These are phyloP conservation scores for Fraxinus nigra DNA, from an alignment of 305 asterid genomes.

Conservation along the genomic window DNA sequence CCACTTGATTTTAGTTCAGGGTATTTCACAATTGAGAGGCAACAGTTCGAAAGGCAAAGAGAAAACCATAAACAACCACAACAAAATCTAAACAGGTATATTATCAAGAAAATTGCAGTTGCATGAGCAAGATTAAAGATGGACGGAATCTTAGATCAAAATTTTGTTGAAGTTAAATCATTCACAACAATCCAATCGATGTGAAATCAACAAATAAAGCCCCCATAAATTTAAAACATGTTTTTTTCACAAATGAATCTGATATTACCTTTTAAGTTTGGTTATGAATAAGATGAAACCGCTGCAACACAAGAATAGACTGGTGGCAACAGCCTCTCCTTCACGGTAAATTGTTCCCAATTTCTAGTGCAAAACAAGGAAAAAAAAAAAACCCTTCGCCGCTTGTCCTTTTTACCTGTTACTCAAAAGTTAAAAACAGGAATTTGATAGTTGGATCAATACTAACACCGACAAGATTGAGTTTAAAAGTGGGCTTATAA, in stretches of 20 bases:
- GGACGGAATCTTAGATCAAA: not conserved
- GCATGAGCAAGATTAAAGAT: not conserved
- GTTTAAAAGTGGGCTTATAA: not conserved
- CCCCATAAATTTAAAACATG: not conserved
- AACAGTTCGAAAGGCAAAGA: not conserved
- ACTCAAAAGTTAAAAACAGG: not conserved
- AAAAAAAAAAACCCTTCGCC: not conserved
- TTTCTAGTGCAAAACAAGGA: not conserved
- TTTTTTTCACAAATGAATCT: not conserved
- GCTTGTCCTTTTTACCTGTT: not conserved
- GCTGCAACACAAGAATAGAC: not conserved
- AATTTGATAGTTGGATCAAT: not conserved
- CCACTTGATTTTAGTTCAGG: not conserved
- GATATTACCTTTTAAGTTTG: not conserved
- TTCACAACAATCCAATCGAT: not conserved
- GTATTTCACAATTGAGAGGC: not conserved
- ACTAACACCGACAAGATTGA: not conserved
- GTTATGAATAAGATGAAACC: not conserved
- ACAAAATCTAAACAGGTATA: not conserved
- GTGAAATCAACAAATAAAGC: not conserved
- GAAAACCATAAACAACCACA: not conserved
- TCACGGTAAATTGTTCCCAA: not conserved
- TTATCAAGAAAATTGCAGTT: not conserved
- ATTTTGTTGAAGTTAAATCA: not conserved
- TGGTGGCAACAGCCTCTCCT: not conserved